phyloP scores from a whole-genome alignment of 2,329 filamentous ascomycete species.

The Onygenales sp. region DNA sequence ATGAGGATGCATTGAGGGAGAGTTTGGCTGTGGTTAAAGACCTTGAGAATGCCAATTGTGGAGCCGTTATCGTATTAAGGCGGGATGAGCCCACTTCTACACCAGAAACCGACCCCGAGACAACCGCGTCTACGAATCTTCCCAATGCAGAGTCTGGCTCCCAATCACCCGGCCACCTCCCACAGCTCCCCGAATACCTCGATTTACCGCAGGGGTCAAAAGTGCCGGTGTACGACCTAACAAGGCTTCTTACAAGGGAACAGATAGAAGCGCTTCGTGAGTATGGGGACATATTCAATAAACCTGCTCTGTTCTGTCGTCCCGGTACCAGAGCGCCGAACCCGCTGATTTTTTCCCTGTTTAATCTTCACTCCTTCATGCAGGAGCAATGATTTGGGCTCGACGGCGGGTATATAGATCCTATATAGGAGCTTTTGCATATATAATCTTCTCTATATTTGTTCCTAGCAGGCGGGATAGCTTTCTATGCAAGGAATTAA shows the following conservation, averaged over 20 bases:
- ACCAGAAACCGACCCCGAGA: background rate
- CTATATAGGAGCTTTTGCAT: too few relatives aligned
- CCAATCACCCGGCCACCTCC: background rate
- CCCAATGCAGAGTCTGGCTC: too few relatives aligned
- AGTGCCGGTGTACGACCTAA: slow-evolving; percentile 30
- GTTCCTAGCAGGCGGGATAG: too few relatives aligned
- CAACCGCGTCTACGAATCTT: too few relatives aligned
- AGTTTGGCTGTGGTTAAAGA: slow-evolving; percentile 8
- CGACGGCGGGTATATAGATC: too few relatives aligned
- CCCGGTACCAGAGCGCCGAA: slow-evolving; percentile 20
- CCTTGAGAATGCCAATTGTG: slow-evolving; percentile 21
- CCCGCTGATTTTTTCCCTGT: slow-evolving; percentile 26
- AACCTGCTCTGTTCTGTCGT: slow-evolving; percentile 27
- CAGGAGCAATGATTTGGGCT: slow-evolving; percentile 5
- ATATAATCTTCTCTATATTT: too few relatives aligned
- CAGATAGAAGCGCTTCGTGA: slow-evolving; percentile 22
- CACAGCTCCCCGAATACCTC: slow-evolving; percentile 19
- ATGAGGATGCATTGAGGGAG: slow-evolving; percentile 6
- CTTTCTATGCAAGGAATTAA: too few relatives aligned
- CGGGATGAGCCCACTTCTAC: background rate
- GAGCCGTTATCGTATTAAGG: slow-evolving; percentile 18
- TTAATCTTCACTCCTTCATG: slow-evolving; percentile 29
- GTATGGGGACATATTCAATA: slow-evolving; percentile 20
- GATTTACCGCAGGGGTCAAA: slow-evolving; percentile 20
- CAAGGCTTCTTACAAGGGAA: slow-evolving; percentile 19